Conservation (phyloP, 2,329 filamentous ascomycete species). For the Colletotrichum costaricense region DNA sequence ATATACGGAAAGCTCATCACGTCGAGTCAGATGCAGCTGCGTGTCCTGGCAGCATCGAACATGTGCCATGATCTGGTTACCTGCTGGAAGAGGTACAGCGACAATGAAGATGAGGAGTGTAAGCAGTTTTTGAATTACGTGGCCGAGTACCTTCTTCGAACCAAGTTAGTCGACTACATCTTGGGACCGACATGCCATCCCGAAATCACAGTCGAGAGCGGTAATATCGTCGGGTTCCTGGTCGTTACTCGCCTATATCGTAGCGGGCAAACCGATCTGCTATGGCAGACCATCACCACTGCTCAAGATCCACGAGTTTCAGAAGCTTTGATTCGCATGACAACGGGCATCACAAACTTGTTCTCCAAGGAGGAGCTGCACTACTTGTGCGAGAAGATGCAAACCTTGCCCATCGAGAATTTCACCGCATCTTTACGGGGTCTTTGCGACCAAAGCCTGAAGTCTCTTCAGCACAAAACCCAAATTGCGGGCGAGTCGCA, state of each 20-base stretch:
- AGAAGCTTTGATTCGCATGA: conserved; percentile 80
- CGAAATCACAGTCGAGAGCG: conserved; percentile 83
- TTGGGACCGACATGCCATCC: conserved; percentile 92
- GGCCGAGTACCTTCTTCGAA: conserved; percentile 74
- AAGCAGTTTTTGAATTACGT: conserved; percentile 72
- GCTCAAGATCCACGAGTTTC: conserved; percentile 89
- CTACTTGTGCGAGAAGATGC: conserved; percentile 78
- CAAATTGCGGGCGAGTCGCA: conserved; percentile 47
- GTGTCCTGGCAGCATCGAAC: conserved; percentile 80
- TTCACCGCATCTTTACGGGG: conserved; percentile 72
- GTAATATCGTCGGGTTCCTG: conserved; percentile 89
- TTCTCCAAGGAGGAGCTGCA: conserved; percentile 63
- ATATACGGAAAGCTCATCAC: conserved; percentile 78
- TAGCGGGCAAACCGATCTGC: conserved; percentile 76
- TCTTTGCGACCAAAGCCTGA: conserved; percentile 69
- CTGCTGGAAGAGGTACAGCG: conserved; percentile 71
- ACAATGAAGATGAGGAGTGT: conserved; percentile 51
- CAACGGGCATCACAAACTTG: conserved; percentile 59
- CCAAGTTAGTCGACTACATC: conserved; percentile 85
- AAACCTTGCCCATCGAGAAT: conserved; percentile 69
- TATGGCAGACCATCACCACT: conserved; percentile 86
- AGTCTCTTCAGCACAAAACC: conserved; percentile 57
- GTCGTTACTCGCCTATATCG: conserved; percentile 82
- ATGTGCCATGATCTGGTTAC: conserved; percentile 78
- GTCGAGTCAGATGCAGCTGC: conserved; percentile 90